phyloP scores from a whole-genome alignment of 495 filamentous ascomycete species.

The Neurospora hispaniola region DNA sequence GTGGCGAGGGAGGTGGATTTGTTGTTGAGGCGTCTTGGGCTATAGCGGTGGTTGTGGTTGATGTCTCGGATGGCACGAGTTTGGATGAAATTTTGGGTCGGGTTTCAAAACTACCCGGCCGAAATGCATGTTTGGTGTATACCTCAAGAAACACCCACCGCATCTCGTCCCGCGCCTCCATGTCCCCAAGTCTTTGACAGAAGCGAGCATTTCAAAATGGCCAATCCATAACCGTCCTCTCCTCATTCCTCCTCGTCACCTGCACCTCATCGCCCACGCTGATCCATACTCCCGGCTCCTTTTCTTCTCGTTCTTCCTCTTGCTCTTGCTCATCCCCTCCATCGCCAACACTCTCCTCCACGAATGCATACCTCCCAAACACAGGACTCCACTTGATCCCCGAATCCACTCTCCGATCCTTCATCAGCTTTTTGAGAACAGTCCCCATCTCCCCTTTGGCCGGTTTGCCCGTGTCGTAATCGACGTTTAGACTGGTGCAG shows the following conservation, averaged over 20 bases:
- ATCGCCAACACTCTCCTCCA: conserved; percentile 31
- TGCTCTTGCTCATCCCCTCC: conserved; percentile 54
- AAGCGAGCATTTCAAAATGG: neutral
- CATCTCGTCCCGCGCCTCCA: neutral
- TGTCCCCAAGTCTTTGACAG: neutral
- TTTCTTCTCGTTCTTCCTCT: conserved; percentile 43
- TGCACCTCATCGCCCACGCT: conserved; percentile 58
- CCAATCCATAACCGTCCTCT: conserved; percentile 48
- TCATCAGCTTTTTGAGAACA: conserved; percentile 67
- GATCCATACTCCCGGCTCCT: conserved; percentile 11
- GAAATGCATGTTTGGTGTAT: neutral
- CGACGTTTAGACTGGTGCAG: conserved; percentile 71
- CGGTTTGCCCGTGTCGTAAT: conserved; percentile 63
- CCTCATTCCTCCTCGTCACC: conserved; percentile 46
- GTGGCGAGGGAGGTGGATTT: conserved; percentile 39
- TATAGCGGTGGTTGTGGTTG: neutral
- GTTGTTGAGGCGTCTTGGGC: conserved; percentile 19
- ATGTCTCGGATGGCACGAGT: neutral
- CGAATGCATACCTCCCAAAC: conserved; percentile 75
- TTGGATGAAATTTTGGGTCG: neutral
- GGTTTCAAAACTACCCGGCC: neutral
- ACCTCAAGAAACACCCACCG: neutral
- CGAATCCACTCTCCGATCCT: conserved; percentile 64
- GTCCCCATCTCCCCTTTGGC: conserved; percentile 52
- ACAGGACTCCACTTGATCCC: conserved; percentile 68